Percentiles rank a stretch among this genome's conserved stretches.
These are phyloP conservation scores for Volvariella volvacea DNA, from an alignment of 1,284 basidiomycete genomes.

Conservation along the genomic window DNA sequence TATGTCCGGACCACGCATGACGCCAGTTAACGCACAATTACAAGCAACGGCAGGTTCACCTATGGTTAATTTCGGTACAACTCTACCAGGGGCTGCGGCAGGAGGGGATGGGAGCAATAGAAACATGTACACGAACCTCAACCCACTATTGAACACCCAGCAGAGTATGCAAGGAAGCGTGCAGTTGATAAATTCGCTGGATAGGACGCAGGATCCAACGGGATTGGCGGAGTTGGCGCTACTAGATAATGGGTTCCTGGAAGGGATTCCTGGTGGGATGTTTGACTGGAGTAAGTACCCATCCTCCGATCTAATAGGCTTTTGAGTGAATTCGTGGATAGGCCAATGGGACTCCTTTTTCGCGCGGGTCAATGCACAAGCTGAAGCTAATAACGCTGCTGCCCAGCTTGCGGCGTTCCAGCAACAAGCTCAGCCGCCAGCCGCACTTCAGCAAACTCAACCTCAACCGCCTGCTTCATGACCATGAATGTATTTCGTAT, in stretches of 20 bases:
- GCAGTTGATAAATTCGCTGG: conserved; percentile 70
- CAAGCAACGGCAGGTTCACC: background rate
- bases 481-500: conserved; percentile 1
- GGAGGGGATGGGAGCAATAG: conserved; percentile 13
- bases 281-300: conserved; percentile 75
- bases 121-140: conserved; percentile 38
- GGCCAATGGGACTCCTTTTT: conserved; percentile 80
- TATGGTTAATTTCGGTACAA: conserved; percentile 47
- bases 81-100: conserved; percentile 28
- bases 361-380: conserved; percentile 27
- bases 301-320: conserved; percentile 5
- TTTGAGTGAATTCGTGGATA: conserved; percentile 19
- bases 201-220: conserved; percentile 38
- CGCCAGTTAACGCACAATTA: background rate
- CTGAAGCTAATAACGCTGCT: conserved; percentile 4
- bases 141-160: conserved; percentile 51
- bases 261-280: conserved; percentile 78
- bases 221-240: conserved; percentile 55
- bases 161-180: conserved; percentile 43
- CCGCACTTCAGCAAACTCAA: background rate
- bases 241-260: conserved; percentile 69
- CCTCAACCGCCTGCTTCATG: background rate
- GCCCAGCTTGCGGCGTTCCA: conserved; percentile 12
- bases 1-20: background rate
- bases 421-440: conserved; percentile 13